Percentiles rank a stretch among this genome's conserved stretches.
These are phyloP conservation scores for Penicillium parvum DNA, from an alignment of 495 filamentous ascomycete species.

Conservation along the genomic window DNA sequence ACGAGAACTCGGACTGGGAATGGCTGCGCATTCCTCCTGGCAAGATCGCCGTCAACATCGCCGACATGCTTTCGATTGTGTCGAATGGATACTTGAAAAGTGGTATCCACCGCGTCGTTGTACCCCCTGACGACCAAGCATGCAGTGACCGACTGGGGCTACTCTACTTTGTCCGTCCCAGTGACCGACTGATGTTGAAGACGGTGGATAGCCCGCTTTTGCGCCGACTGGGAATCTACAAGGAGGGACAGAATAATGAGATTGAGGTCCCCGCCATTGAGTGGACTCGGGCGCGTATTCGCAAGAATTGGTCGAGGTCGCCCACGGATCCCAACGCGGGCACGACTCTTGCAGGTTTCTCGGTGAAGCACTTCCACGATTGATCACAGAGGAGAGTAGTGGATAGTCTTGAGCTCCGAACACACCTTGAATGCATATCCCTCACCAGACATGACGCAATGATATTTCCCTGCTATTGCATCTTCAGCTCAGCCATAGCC, in stretches of 20 bases:
- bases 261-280: constrained; percentile 38
- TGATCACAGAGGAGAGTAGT: no score
- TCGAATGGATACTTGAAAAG: constrained; percentile 44
- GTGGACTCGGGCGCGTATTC: no score
- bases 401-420: no score
- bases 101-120: constrained; percentile 46
- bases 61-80: constrained; percentile 42
- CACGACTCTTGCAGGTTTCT: no score
- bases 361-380: no score
- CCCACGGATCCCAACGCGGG: no score
- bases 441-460: no score
- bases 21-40: constrained; percentile 28
- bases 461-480: no score
- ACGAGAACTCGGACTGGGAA: constrained; percentile 25
- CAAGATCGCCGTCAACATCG: constrained; percentile 46
- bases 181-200: constrained; percentile 29
- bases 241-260: constrained; percentile 27
- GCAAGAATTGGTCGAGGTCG: no score
- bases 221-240: constrained; percentile 17
- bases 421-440: no score
- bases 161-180: constrained; percentile 46
- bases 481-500: no score
- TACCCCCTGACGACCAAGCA: constrained; percentile 44
- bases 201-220: constrained; percentile 30
- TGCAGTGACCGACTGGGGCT: constrained; percentile 44